These are phyloP conservation scores for Fusarium sarcochroum DNA, from an alignment of 2,329 filamentous ascomycete species.

Conservation along the genomic window DNA sequence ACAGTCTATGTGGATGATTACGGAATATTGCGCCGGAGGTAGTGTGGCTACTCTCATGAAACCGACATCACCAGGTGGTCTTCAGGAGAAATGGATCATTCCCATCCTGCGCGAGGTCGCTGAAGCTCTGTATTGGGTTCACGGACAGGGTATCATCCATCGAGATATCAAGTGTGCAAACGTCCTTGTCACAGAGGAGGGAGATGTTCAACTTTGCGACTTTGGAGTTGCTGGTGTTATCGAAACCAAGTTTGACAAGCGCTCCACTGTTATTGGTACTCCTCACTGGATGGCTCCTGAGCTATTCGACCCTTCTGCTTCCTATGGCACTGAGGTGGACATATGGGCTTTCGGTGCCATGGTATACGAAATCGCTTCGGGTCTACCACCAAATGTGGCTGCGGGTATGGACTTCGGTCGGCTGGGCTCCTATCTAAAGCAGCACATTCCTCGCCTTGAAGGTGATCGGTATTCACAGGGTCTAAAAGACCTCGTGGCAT, in stretches of 20 bases:
- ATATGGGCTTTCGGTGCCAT: slow-evolving; percentile 91
- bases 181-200: slow-evolving; percentile 82
- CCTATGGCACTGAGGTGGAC: slow-evolving; percentile 80
- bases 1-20: slow-evolving; percentile 88
- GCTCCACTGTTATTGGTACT: slow-evolving; percentile 85
- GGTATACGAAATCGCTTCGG: slow-evolving; percentile 84
- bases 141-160: slow-evolving; percentile 77
- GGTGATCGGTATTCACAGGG: slow-evolving; percentile 78
- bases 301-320: slow-evolving; percentile 74
- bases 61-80: slow-evolving; percentile 73
- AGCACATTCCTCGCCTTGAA: slow-evolving; percentile 76
- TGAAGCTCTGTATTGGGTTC: slow-evolving; percentile 77
- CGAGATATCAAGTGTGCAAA: slow-evolving; percentile 84
- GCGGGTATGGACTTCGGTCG: slow-evolving; percentile 64
- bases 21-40: slow-evolving; percentile 87
- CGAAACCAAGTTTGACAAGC: slow-evolving; percentile 81
- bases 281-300: slow-evolving; percentile 91
- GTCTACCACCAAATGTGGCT: slow-evolving; percentile 77
- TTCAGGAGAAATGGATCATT: slow-evolving; percentile 80
- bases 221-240: slow-evolving; percentile 87
- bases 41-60: slow-evolving; percentile 82
- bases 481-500: slow-evolving; percentile 78
- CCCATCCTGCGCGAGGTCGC: slow-evolving; percentile 76
- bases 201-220: slow-evolving; percentile 84
- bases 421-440: slow-evolving; percentile 70